Evolutionary conservation across 768 basidiomycete genomes (phyloP), one percentile per base, ranked within the genome.

Genomic region (Lanmaoa pseudosensibilis): DNA sequence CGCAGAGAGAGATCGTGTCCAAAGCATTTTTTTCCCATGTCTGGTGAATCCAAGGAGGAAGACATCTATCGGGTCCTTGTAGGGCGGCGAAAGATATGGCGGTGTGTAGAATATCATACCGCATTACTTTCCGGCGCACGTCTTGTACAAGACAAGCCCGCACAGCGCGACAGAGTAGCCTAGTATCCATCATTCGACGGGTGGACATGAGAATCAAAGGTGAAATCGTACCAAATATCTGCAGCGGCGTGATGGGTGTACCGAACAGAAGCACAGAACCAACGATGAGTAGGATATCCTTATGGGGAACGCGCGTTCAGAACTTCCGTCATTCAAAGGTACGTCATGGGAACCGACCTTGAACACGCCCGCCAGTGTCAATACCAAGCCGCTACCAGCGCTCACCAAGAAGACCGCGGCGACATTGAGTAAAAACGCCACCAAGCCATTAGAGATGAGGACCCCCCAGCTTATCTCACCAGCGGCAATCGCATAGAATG

Each of bases 321-420:
- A 34, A 34, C n/a, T 34, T 13, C 36, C n/a, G 19, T 34, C 30
- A 15, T 12, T 27, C 15, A 19, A 16, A 50, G 0, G 13, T 27
- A 19, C 21, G 27, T 50, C 9, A 33, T 27, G 1, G 16, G 27
- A 43, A 69, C 77, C 40, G 65, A 88, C 87, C 82, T 95, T 95
- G 75, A 94, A 87, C 25, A 98, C 94, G 16, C 95, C 95, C 3
- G 95, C 94, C 5, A 98, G 81, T 3, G 95, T 98, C 61, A 98
- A 77, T 19, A 97, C 84, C 56, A 98, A 78, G 2, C 94, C 93
- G 47, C 88, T 90, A 16, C 88, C 94, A 0, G 86, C 90, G 41
- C 93, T 83, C 34, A 97, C 93, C 65, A 98, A 79, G 78, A 95
- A 98, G 19, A 98, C 95, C 11, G 95, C 94, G 1, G 95, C 92